Base-by-base conservation (phyloP, 2,329 filamentous ascomycete species). In the Westerdykella ornata region DNA sequence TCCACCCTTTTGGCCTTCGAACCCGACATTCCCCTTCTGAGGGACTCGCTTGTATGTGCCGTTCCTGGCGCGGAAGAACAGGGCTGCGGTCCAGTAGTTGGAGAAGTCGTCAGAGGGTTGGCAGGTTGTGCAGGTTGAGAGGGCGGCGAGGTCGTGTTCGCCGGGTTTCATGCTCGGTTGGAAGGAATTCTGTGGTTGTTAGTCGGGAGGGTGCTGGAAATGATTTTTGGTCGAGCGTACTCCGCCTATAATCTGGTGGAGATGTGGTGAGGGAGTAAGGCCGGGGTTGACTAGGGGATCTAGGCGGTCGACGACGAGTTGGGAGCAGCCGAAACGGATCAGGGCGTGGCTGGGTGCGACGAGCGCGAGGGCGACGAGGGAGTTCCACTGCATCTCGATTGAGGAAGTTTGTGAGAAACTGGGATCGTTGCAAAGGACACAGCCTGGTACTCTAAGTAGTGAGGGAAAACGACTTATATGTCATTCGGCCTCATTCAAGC, bases 61-160 rank as follows among this genome's bases (percentile, higher is more conserved):
- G 19, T 59, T 59, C 4, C 45, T 39, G 6, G 56, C 50, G 4
- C 45, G 43, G 41, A 57, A 57, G 43, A 49, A 59, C 1, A 59
- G 41, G 1, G 51, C 41, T 11, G 56, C 53, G 9, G 56, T 59
- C 56, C 56, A 59, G 45, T 59, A 59, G 34, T 59, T 59, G 18
- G 42, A 46, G 37, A 48, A 51, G 22, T 47, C 46, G 17, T 49
- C 48, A 11, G 51, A 40, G 3, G 54, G 51, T 30, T 56, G 53
- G 39, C 53, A 55, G 0, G 56, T 54, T 4, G 54, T 59, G 46
- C 56, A 59, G 2, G 53, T 56, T 2, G 54, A 55, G n/a, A 51
- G 34, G 16, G 45, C 45, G 2, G 53, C 44, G 3, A 48, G 52
- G 17, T 54, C 49, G 7, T 45, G 40, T 22, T 44, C 20, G 6